These are phyloP conservation scores for Metarhizium brunneum DNA, from an alignment of 2,329 filamentous ascomycete genomes.

Conservation along the genomic window DNA sequence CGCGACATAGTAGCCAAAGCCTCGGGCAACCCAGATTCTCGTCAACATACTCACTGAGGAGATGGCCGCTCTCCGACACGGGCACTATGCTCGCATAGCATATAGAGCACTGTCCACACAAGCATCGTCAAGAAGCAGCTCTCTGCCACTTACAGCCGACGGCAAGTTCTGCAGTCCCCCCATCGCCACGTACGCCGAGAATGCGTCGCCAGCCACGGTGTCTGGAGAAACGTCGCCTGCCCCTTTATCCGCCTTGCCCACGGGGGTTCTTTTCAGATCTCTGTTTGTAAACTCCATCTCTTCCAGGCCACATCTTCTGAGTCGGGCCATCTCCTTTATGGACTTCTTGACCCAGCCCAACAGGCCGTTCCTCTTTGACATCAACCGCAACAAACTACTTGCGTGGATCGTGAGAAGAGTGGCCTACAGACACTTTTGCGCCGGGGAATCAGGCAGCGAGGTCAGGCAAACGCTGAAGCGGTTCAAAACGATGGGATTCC, in stretches of 20 bases:
- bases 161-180: not conserved
- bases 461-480: slow-evolving; percentile 31
- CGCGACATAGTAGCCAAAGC: not conserved
- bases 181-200: not conserved
- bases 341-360: slow-evolving; percentile 28
- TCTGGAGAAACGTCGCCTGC: not conserved
- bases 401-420: slow-evolving; percentile 38
- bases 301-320: slow-evolving; percentile 30
- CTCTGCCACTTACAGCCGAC: not conserved
- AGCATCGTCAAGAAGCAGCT: not conserved
- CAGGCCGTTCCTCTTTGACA: slow-evolving; percentile 26
- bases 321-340: slow-evolving; percentile 26
- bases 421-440: slow-evolving; percentile 47
- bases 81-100: not conserved
- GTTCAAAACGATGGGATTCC: slow-evolving; percentile 39
- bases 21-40: too few relatives aligned
- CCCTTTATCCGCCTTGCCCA: slow-evolving; percentile 22
- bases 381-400: slow-evolving; percentile 41
- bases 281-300: slow-evolving; percentile 36
- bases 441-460: slow-evolving; percentile 38
- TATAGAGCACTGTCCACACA: not conserved
- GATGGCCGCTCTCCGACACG: not conserved
- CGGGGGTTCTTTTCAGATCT: slow-evolving; percentile 27
- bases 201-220: not conserved
- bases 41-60: not conserved